Conservation (phyloP, 2,329 filamentous ascomycete genomes). For the Hymenoscyphus linearis region DNA sequence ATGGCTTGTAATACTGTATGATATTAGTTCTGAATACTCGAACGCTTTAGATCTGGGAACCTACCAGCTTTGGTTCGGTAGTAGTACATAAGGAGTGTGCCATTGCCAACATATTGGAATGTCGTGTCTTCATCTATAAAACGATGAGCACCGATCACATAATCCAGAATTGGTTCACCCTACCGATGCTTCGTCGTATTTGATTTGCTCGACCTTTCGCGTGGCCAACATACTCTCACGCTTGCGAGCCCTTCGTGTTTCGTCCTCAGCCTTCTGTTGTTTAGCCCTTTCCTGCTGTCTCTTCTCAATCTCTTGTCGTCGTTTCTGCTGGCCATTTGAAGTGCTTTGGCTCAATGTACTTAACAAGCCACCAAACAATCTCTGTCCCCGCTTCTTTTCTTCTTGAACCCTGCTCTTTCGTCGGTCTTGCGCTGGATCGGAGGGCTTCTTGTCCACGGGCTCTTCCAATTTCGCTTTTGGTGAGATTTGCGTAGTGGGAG, state of each 20-base stretch:
- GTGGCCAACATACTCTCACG: conserved; percentile 55
- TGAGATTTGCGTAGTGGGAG: conserved; percentile 27
- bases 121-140: conserved; percentile 55
- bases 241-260: conserved; percentile 60
- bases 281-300: conserved; percentile 72
- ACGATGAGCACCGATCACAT: conserved; percentile 6
- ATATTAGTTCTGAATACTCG: not conserved
- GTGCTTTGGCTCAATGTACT: conserved; percentile 62
- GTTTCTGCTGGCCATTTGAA: conserved; percentile 57
- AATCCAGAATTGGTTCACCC: not conserved
- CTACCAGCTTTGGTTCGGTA: conserved; percentile 67
- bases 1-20: conserved; percentile 76
- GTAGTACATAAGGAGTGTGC: conserved; percentile 71
- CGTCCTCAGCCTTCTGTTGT: conserved; percentile 66
- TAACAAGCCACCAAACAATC: conserved; percentile 73
- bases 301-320: conserved; percentile 74
- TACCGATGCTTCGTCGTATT: conserved; percentile 73
- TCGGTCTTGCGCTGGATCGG: conserved; percentile 27
- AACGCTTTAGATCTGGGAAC: conserved; percentile 32
- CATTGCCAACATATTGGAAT: conserved; percentile 64
- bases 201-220: conserved; percentile 64
- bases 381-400: conserved; percentile 78
- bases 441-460: conserved; percentile 20
- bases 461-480: conserved; percentile 21
- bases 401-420: conserved; percentile 51